These are phyloP conservation scores for Pestalotiopsis sp. DNA, from an alignment of 2,329 filamentous ascomycete genomes.

Conservation along the genomic window DNA sequence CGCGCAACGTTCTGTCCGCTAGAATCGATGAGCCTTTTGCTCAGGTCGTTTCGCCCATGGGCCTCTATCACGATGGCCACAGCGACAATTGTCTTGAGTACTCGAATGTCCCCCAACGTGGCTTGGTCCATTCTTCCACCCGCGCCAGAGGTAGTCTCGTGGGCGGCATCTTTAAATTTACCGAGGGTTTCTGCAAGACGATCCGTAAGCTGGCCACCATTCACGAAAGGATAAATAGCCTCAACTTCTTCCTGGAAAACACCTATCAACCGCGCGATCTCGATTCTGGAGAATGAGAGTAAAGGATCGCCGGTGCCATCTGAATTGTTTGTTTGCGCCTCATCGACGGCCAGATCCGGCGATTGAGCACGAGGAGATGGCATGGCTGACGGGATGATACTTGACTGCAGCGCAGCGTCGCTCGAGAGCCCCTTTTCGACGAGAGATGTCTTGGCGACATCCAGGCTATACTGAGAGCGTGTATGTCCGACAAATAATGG, in stretches of 20 bases:
- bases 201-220: neutral
- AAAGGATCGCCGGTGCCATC: neutral
- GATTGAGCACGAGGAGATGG: slow-evolving; percentile 1
- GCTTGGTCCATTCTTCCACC: neutral
- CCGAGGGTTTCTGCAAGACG: neutral
- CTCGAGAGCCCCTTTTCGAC: slow-evolving; percentile 1
- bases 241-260: slow-evolving; percentile 1
- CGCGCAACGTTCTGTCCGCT: neutral
- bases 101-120: neutral
- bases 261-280: neutral
- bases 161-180: neutral
- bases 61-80: neutral
- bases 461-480: neutral
- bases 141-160: neutral
- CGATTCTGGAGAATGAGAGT: neutral
- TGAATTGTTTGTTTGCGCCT: neutral
- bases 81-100: neutral
- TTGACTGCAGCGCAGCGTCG: neutral
- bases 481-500: neutral
- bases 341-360: neutral
- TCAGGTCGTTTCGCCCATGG: neutral
- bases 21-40: neutral
- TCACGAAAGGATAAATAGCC: neutral
- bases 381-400: neutral
- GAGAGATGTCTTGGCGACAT: neutral